Conservation (phyloP, 306 rosid species). For the Trifolium dubium region DNA sequence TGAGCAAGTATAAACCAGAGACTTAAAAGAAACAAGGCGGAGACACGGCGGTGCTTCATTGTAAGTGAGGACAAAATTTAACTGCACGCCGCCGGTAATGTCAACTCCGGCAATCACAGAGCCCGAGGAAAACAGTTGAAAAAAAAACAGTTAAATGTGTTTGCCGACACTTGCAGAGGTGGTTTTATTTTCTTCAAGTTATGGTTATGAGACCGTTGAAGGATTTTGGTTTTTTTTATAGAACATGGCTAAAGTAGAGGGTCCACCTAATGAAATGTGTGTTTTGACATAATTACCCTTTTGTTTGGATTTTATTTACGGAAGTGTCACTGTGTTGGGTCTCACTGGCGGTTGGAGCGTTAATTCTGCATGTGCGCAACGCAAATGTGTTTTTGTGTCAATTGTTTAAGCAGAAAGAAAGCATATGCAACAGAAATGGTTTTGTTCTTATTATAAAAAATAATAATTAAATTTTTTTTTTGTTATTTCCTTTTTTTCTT, state of each 20-base stretch:
- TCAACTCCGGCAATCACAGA: conserved; percentile 31
- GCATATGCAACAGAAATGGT: background rate
- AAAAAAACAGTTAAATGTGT: conserved; percentile 12
- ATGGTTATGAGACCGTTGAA: conserved; percentile 38
- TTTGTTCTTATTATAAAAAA: background rate
- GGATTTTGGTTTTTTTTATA: conserved; percentile 35
- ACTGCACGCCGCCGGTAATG: conserved; percentile 22
- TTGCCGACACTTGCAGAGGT: conserved; percentile 54
- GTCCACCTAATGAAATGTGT: background rate
- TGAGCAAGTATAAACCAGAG: conserved; percentile 30
- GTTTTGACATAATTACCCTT: conserved; percentile 34
- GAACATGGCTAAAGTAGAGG: background rate
- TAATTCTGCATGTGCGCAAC: conserved; percentile 52
- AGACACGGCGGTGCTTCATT: conserved; percentile 56
- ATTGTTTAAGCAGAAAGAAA: conserved; percentile 1
- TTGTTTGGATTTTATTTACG: conserved; percentile 40
- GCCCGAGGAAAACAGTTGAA: conserved; percentile 33
- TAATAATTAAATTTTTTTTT: background rate
- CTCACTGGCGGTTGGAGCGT: conserved; percentile 65
- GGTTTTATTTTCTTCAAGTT: background rate
- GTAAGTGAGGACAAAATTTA: background rate
- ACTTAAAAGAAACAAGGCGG: conserved; percentile 28
- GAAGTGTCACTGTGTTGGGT: conserved; percentile 47
- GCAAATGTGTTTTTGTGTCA: background rate
- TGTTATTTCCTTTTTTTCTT: background rate